Conservation (phyloP, 306 rosid species). For the Cucumis hystrix region DNA sequence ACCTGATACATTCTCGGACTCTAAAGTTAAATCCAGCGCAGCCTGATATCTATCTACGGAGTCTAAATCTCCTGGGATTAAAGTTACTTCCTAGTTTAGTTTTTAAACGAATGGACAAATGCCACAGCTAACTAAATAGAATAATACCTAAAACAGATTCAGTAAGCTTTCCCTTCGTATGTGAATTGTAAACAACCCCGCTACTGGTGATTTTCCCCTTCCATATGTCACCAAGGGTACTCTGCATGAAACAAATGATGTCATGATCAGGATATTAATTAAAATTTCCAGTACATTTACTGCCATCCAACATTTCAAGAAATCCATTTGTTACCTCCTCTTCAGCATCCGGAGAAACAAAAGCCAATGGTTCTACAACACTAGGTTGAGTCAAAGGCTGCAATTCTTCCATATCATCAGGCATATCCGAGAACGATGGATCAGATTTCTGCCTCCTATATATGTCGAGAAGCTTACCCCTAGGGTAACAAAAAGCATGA, state of each 20-base stretch:
- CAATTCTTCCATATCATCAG: constrained; percentile 34
- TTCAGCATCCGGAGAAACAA: constrained; percentile 35
- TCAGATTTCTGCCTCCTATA: constrained; percentile 30
- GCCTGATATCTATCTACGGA: constrained; percentile 16
- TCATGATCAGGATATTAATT: neutral
- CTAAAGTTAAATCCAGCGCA: constrained; percentile 8
- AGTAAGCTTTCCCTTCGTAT: constrained; percentile 20
- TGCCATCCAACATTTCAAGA: neutral
- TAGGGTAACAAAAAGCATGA: constrained; percentile 34
- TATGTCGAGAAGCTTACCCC: constrained; percentile 54
- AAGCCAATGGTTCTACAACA: constrained; percentile 38
- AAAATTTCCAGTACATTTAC: neutral
- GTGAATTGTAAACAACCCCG: constrained; percentile 23
- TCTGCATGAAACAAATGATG: constrained; percentile 15
- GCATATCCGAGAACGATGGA: constrained; percentile 18
- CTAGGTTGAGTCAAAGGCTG: constrained; percentile 21
- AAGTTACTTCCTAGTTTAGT: neutral
- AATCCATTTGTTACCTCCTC: constrained; percentile 27
- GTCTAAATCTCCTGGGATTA: constrained; percentile 18
- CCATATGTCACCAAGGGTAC: constrained; percentile 31
- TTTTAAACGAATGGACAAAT: neutral
- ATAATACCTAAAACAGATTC: constrained; percentile 26
- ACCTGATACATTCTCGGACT: neutral
- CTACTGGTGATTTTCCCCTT: constrained; percentile 39
- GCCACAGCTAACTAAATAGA: neutral